These are phyloP conservation scores for Penicillium paxilli DNA, from an alignment of 495 filamentous ascomycete species.

Conservation along the genomic window DNA sequence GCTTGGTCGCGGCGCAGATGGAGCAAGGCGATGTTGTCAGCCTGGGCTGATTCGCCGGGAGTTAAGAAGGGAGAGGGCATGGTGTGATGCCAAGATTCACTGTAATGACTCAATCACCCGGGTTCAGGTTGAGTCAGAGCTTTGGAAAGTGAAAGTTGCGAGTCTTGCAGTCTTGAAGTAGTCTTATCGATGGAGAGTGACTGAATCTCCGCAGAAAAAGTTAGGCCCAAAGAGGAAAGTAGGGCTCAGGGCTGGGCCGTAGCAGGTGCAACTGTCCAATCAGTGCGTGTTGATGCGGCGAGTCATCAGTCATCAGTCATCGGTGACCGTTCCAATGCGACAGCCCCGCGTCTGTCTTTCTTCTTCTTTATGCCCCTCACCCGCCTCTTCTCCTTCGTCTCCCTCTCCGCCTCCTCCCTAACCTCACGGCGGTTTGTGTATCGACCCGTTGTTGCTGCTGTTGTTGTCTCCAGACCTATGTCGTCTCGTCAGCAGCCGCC, in stretches of 20 bases:
- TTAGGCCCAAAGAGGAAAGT: conserved; percentile 21
- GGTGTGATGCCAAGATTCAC: background rate
- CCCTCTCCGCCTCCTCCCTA: too few relatives aligned
- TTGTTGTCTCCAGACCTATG: conserved; percentile 19
- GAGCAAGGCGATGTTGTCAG: conserved; percentile 68
- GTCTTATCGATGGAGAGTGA: too few relatives aligned
- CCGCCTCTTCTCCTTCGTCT: conserved; percentile 12
- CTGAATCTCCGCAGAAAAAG: conserved; percentile 20
- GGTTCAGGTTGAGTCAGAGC: background rate
- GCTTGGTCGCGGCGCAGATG: conserved; percentile 83
- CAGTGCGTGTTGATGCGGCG: conserved; percentile 6
- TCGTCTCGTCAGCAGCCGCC: conserved; percentile 48
- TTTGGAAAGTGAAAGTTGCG: background rate
- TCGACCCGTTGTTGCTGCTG: background rate
- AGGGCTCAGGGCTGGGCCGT: conserved; percentile 42
- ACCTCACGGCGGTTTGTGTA: background rate
- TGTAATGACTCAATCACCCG: background rate
- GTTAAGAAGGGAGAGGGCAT: conserved; percentile 72
- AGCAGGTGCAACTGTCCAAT: conserved; percentile 9
- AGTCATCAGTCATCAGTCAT: too few relatives aligned
- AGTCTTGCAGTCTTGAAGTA: conserved; percentile 1
- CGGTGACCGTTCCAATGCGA: conserved; percentile 15
- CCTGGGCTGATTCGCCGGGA: conserved; percentile 54
- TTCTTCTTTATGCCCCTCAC: conserved; percentile 32
- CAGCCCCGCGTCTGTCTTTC: conserved; percentile 23